Base-by-base conservation (phyloP, 495 filamentous ascomycete genomes). In the Xylaria grammica region DNA sequence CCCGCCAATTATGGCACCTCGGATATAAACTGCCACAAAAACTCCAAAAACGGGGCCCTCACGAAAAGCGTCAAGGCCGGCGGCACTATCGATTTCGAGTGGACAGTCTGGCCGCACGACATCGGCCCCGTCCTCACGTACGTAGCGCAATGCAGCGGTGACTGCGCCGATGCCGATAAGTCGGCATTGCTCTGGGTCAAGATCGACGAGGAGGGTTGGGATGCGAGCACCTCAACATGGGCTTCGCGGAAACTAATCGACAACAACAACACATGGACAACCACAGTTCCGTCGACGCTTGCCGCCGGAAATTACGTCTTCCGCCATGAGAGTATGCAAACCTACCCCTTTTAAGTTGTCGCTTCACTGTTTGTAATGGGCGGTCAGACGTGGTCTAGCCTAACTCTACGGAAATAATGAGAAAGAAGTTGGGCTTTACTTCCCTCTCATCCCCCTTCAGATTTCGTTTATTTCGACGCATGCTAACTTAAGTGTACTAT, bases 281-380 rank as follows among this genome's bases (percentile, higher is more conserved):
- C 89, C 55, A 87, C 80, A 10, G 86, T 91, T 63, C 88, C 88
- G 54, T 75, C 76, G 56, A 75, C 70, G 58, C 82, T 90, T 53
- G 82, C 78, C 3, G 69, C 84, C 10, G 88, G 87, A 27, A 86
- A 87, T 78, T 91, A 89, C 65, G 83, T 91, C 57, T 72, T 91
- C 62, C 87, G 89, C 34, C 86, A 89, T 69, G 89, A 91, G 75
- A 86, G 90, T 69, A 87, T 89, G 56, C 1, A 34, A 26, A 11
- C 44, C 5, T 8, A 20, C 19, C 45, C 6, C 29, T 60, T 49
- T 49, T 17, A n/a, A 19, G 4, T 26, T 40, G 9, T 38, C 8
- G 13, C 20, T 15, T 22, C 3, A 11, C 32, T 26, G 2, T 19
- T 20, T n/a, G n/a, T 24, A 4, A 40, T 20, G 6, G 10, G 22